These are phyloP conservation scores for Alternaria ventricosa DNA, from an alignment of 2,329 filamentous ascomycete genomes.

Conservation along the genomic window DNA sequence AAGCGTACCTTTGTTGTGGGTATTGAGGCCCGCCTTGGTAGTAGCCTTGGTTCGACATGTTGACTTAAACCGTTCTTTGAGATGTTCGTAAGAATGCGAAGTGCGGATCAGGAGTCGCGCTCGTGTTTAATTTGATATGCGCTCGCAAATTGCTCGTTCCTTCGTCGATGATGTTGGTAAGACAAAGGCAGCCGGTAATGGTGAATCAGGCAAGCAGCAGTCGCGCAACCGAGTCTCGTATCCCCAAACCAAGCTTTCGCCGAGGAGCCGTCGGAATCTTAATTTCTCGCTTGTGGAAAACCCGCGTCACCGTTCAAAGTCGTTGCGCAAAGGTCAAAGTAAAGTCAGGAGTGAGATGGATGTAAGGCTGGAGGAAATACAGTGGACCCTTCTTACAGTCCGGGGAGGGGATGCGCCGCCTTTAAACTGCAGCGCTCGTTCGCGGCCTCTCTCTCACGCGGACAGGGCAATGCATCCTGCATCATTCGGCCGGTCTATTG, in stretches of 20 bases:
- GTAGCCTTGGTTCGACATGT: conserved; percentile 47
- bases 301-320: background rate
- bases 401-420: background rate
- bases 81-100: background rate
- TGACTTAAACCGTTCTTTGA: background rate
- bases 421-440: background rate
- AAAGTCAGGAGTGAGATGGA: background rate
- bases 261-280: background rate
- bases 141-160: background rate
- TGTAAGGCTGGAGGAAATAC: background rate
- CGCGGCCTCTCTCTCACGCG: conserved; percentile 5
- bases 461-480: background rate
- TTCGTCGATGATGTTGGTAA: background rate
- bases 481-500: conserved; percentile 8
- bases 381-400: background rate
- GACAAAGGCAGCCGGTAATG: background rate
- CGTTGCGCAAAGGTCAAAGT: background rate
- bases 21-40: conserved; percentile 48
- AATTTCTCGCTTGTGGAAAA: background rate
- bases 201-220: background rate
- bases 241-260: background rate
- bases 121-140: background rate
- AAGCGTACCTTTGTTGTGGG: conserved; percentile 43
- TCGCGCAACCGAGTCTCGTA: background rate
- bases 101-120: background rate